Percentiles rank a stretch among this genome's conserved stretches.
These are phyloP conservation scores for Cutaneotrichosporon dermatis DNA, from an alignment of 1,284 basidiomycete species.

Conservation along the genomic window DNA sequence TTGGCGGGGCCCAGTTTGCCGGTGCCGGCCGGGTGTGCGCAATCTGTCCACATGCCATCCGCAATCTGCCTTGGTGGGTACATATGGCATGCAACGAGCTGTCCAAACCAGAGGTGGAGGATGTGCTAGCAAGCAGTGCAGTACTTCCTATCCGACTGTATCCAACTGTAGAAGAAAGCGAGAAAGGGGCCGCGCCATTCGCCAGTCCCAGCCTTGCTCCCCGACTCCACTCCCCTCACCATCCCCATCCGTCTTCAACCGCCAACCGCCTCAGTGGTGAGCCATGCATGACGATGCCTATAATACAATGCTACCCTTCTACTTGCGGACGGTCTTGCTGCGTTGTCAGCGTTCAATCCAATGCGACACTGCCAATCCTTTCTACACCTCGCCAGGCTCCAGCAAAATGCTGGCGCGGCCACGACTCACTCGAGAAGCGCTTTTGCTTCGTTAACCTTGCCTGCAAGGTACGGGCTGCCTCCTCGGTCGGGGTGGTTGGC, in stretches of 20 bases:
- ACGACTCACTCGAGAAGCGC: constrained; percentile 62
- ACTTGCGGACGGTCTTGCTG: constrained; percentile 29
- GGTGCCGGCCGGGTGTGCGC: neutral
- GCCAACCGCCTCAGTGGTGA: constrained; percentile 11
- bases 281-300: constrained; percentile 14
- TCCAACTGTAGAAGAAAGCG: too few relatives aligned
- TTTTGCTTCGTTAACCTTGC: constrained; percentile 93
- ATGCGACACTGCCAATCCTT: too few relatives aligned
- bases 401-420: neutral
- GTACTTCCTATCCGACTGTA: too few relatives aligned
- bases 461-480: constrained; percentile 93
- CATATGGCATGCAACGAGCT: too few relatives aligned
- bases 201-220: too few relatives aligned
- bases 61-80: too few relatives aligned
- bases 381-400: too few relatives aligned
- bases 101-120: too few relatives aligned
- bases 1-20: neutral
- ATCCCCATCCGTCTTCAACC: neutral
- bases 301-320: constrained; percentile 16
- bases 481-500: constrained; percentile 74
- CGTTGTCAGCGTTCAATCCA: constrained; percentile 1
- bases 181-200: too few relatives aligned
- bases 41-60: too few relatives aligned
- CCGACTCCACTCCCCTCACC: too few relatives aligned
- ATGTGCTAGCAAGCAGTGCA: too few relatives aligned